Percentiles rank a stretch among this genome's conserved stretches.
These are phyloP conservation scores for Digitaria exilis DNA, from an alignment of 202 grass and related monocot genomes.

Conservation along the genomic window DNA sequence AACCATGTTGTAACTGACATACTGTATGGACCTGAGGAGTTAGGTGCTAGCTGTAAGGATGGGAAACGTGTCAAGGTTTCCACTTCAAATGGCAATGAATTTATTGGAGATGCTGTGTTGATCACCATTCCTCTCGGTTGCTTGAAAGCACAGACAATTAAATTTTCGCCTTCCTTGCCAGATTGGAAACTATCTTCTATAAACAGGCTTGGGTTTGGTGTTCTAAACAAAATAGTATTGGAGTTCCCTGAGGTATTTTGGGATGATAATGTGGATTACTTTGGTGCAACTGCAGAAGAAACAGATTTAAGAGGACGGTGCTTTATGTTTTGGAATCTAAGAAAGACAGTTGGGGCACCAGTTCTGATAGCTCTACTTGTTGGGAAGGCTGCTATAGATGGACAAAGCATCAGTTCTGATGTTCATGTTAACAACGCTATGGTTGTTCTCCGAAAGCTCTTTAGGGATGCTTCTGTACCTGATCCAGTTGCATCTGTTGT, in stretches of 20 bases:
- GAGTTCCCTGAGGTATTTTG: constrained; percentile 95
- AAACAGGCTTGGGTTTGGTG: constrained; percentile 85
- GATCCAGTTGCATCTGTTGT: constrained; percentile 92
- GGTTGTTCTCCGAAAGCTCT: constrained; percentile 90
- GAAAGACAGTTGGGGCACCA: constrained; percentile 84
- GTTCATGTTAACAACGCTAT: constrained; percentile 89
- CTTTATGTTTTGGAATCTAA: constrained; percentile 99
- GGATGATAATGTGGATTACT: constrained; percentile 99
- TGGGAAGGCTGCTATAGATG: constrained; percentile 93
- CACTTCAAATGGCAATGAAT: constrained; percentile 76
- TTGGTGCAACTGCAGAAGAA: constrained; percentile 95
- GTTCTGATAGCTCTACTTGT: constrained; percentile 89
- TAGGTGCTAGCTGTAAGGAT: constrained; percentile 32
- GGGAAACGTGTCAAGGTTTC: constrained; percentile 69
- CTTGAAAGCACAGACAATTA: constrained; percentile 83
- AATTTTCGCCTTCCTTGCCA: constrained; percentile 90
- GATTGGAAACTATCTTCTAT: constrained; percentile 92
- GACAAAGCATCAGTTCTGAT: constrained; percentile 63
- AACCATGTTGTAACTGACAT: constrained; percentile 80
- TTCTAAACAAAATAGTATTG: constrained; percentile 95
- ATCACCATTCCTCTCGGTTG: constrained; percentile 98
- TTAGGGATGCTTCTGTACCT: constrained; percentile 76
- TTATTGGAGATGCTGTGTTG: constrained; percentile 83
- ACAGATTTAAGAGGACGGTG: constrained; percentile 85
- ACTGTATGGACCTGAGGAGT: constrained; percentile 52